Evolutionary conservation across 2,329 filamentous ascomycete species (phyloP).

Genomic region (Neophaeococcomyces mojaviensis): DNA sequence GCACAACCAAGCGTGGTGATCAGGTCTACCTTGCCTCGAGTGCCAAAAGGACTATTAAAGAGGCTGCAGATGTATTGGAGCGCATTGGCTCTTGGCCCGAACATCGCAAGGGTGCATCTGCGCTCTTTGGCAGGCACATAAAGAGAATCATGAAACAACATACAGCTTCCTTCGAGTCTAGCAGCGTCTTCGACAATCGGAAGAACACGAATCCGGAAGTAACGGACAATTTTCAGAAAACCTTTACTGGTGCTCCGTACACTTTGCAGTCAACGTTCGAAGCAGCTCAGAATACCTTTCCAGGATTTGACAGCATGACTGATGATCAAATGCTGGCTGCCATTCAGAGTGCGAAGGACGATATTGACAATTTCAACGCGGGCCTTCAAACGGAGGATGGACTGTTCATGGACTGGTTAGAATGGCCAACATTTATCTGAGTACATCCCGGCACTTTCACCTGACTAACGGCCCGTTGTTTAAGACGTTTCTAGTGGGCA

Average conservation of each 20-base stretch:
- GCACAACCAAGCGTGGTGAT: constrained; percentile 50
- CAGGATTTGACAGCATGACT: constrained; percentile 50
- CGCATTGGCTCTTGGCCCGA: constrained; percentile 58
- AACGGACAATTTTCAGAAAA: neutral
- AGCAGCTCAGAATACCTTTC: constrained; percentile 4
- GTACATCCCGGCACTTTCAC: too few species aligned
- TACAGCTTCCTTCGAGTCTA: constrained; percentile 7
- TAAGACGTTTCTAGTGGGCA: too few species aligned
- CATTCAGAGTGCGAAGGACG: constrained; percentile 52
- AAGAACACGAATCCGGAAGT: neutral
- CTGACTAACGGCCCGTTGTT: too few species aligned
- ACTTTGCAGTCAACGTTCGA: neutral
- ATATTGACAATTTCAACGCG: constrained; percentile 49
- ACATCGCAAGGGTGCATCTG: constrained; percentile 61
- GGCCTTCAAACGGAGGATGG: constrained; percentile 55
- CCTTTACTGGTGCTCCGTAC: neutral
- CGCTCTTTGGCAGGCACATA: constrained; percentile 51
- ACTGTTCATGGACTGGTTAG: constrained; percentile 51
- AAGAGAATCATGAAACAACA: constrained; percentile 26
- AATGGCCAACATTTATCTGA: constrained; percentile 3
- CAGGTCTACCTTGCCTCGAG: constrained; percentile 52
- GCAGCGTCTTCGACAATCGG: neutral
- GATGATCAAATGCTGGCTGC: constrained; percentile 61
- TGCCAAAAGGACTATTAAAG: constrained; percentile 58
- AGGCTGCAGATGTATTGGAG: constrained; percentile 61